Percentiles rank a stretch among this genome's conserved stretches.
Conservation (phyloP, 129 eudicot species). For the Smallanthus sonchifolius region DNA sequence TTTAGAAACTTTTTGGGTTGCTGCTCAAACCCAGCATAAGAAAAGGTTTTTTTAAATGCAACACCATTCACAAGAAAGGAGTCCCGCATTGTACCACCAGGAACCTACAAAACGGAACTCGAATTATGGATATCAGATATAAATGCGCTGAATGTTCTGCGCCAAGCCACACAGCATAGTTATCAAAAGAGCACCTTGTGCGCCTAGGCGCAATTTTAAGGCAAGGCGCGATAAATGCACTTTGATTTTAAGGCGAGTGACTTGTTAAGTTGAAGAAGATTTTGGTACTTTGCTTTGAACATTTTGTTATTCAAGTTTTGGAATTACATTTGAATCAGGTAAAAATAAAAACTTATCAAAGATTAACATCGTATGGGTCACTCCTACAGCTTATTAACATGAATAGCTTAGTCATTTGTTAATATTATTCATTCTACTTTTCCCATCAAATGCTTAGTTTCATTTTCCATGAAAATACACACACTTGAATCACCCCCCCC, state of each 20-base stretch:
- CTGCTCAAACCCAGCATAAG: slow-evolving; percentile 99
- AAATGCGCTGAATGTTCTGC: slow-evolving; percentile 1
- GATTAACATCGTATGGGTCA: background rate
- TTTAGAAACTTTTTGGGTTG: slow-evolving; percentile 87
- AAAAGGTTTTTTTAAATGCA: slow-evolving; percentile 94
- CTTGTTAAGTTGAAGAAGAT: too few relatives aligned
- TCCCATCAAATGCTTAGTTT: background rate
- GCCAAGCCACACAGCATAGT: background rate
- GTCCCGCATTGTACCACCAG: slow-evolving; percentile 96
- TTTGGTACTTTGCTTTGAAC: too few relatives aligned
- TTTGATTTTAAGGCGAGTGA: too few relatives aligned
- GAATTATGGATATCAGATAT: background rate
- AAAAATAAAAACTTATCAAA: background rate
- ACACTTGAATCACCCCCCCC: background rate
- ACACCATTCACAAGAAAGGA: slow-evolving; percentile 96
- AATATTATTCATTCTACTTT: background rate
- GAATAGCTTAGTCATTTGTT: background rate
- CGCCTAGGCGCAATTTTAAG: too few relatives aligned
- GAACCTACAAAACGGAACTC: slow-evolving; percentile 51
- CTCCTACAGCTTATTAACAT: background rate
- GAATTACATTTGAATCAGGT: too few relatives aligned
- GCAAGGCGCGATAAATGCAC: too few relatives aligned
- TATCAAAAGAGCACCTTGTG: too few relatives aligned
- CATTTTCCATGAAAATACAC: background rate
- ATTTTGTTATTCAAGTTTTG: too few relatives aligned